Base-by-base conservation (phyloP, 352 stramenopile species). In the Globisporangium uncinulatum region DNA sequence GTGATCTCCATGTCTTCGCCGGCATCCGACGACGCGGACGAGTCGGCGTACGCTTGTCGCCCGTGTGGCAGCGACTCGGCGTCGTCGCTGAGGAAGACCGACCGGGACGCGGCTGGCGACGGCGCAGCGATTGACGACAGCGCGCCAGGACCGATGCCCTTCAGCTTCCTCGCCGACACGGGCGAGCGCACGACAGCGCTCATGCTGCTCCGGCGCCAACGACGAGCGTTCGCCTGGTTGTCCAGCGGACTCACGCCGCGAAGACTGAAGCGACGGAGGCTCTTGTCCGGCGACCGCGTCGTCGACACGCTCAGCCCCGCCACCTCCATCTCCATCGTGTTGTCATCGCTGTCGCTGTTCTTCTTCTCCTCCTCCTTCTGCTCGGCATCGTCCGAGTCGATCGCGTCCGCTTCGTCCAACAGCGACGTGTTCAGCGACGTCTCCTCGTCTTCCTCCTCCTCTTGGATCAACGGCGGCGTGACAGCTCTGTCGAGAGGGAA, bases 1-100 rank as follows among this genome's bases (percentile, higher is more conserved):
- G 85, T 93, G 53, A 95, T 87, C 32, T 95, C 85, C 81, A 95
- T 95, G 50, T 95, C 85, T 53, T 95, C 85, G 3, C 77, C 79
- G 45, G 78, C 76, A 51, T 89, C 82, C 0, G 80, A 91, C 10
- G 85, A 92, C 20, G 75, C 76, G 0, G 83, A 93, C 7, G 83
- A 93, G 42, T 91, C 83, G 14, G 76, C 83, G 39, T 88, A 93
- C 43, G 80, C 69, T 9, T 59, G 59, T 19, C 74, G 70, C 15
- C 47, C 54, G 56, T 73, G 66, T 32, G 60, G 48, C 2, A 48
- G 31, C 15, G 55, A n/a, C 34, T 74, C 60, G 0, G 31, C 53
- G 17, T 29, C 11, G 1, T 63, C 54, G 31, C 70, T 76, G 31
- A 89, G 62, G 57, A 88, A 91, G 0, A 78, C 73, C 1, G 61